Base-by-base conservation (phyloP, 495 filamentous ascomycete species). In the Aspergillus bertholletiae region DNA sequence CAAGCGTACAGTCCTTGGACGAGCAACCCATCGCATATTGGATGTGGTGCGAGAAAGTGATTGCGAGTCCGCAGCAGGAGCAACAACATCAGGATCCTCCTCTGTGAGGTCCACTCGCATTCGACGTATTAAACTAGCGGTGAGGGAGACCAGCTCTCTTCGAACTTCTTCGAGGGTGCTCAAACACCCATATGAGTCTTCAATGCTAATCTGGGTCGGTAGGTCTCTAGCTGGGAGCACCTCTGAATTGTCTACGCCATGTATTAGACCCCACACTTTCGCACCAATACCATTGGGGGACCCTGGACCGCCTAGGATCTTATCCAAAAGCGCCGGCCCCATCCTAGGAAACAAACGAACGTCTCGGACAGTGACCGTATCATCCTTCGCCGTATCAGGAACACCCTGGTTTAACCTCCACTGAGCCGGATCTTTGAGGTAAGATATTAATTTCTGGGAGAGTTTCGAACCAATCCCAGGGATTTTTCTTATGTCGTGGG, bases 151-250 rank as follows among this genome's bases (percentile, higher is more conserved):
- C 20, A 97, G 75, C 61, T 92, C 87, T 40, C 77, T 76, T n/a
- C 71, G 73, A 2, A 90, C 81, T 43, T 84, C 77, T 2, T 81
- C 67, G 40, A 86, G 56, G 0, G 76, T 81, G 57, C 85, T 79
- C 1, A 96, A 74, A 1, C 82, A 81, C 45, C 78, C 75, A 64
- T 94, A 97, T 5, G 89, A 89, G 66, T 97, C 90, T 64, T 97
- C 93, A 55, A 97, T 95, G 68, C 89, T 92, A 66, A 97, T 96
- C 67, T 96, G 92, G 12, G 83, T 84, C 0, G 93, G 93, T 13
- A 96, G 68, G 35, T 83, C 83, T 58, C 83, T 80, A 2, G 85
- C 88, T 56, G 84, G 78, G 18, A 80, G 77, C 17, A 97, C 90
- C 39, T 88, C 84, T 7, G 80, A 74, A 51, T 73, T 69, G 53